These are phyloP conservation scores for Lasiodiplodia sp. DNA, from an alignment of 2,329 filamentous ascomycete species.

Conservation along the genomic window DNA sequence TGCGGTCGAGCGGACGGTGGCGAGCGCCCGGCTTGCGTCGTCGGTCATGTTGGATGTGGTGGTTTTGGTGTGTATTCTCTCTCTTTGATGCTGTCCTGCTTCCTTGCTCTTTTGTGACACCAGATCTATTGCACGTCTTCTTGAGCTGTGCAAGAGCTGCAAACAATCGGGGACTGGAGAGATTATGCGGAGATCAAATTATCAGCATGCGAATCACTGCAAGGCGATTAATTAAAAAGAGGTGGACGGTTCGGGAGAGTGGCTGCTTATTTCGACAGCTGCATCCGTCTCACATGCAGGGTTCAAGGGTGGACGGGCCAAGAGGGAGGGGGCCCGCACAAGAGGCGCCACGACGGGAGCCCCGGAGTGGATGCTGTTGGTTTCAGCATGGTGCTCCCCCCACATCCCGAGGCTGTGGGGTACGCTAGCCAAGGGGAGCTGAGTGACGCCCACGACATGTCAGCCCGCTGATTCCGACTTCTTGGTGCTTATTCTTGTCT, in stretches of 20 bases:
- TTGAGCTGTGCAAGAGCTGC: background rate
- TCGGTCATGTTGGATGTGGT: conserved; percentile 29
- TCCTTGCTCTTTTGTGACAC: background rate
- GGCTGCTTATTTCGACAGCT: background rate
- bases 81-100: background rate
- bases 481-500: background rate
- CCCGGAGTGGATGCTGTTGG: conserved; percentile 2
- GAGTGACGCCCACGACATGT: background rate
- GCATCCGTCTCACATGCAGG: conserved; percentile 6
- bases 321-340: conserved; percentile 1
- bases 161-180: background rate
- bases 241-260: background rate
- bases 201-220: background rate
- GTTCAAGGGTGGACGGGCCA: background rate
- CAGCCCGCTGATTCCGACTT: background rate
- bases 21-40: conserved; percentile 40
- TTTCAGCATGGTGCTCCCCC: background rate
- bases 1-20: conserved; percentile 49
- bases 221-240: background rate
- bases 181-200: background rate
- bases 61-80: background rate
- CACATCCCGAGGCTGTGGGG: conserved; percentile 25
- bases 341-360: background rate
- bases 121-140: background rate
- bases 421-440: background rate